Conservation (phyloP, 1,284 basidiomycete species). For the Cutaneotrichosporon daszewskae region DNA sequence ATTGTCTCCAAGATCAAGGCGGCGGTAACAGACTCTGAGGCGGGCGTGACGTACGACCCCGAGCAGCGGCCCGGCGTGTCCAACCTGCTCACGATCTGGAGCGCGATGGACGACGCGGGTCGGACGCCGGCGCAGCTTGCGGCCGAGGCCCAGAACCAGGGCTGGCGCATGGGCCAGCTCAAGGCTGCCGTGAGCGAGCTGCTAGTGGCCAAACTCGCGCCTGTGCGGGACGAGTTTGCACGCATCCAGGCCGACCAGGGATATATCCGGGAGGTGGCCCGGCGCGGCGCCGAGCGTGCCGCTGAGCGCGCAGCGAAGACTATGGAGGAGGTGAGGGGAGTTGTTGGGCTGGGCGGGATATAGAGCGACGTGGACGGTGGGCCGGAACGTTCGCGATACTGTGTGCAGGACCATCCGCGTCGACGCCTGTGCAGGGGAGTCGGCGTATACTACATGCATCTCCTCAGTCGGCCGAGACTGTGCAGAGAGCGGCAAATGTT, state of each 20-base stretch:
- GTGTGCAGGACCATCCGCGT: too few species aligned
- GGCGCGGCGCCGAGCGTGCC: slow-evolving; percentile 62
- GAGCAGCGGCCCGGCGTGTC: slow-evolving; percentile 68
- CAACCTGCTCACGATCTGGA: slow-evolving; percentile 72
- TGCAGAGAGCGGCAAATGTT: too few species aligned
- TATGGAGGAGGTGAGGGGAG: slow-evolving; percentile 61
- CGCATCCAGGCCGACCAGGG: slow-evolving; percentile 58
- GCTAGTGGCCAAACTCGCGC: slow-evolving; percentile 62
- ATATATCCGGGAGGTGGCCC: slow-evolving; percentile 62
- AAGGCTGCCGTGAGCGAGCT: slow-evolving; percentile 71
- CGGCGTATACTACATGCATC: too few species aligned
- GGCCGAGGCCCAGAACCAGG: slow-evolving; percentile 48
- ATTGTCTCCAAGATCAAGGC: slow-evolving; percentile 68
- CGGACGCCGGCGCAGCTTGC: slow-evolving; percentile 52
- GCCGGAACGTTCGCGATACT: too few species aligned
- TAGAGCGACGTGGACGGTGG: too few species aligned
- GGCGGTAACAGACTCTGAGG: slow-evolving; percentile 78
- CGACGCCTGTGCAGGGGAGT: too few species aligned
- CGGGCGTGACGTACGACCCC: slow-evolving; percentile 72
- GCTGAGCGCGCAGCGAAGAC: slow-evolving; percentile 58
- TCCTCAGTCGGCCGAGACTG: too few species aligned
- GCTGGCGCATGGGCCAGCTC: slow-evolving; percentile 57
- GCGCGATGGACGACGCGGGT: slow-evolving; percentile 13
- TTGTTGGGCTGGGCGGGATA: slow-evolving; percentile 57
- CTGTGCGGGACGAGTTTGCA: slow-evolving; percentile 65